These are phyloP conservation scores for Acacia crassicarpa DNA, from an alignment of 306 rosid species.

Conservation along the genomic window DNA sequence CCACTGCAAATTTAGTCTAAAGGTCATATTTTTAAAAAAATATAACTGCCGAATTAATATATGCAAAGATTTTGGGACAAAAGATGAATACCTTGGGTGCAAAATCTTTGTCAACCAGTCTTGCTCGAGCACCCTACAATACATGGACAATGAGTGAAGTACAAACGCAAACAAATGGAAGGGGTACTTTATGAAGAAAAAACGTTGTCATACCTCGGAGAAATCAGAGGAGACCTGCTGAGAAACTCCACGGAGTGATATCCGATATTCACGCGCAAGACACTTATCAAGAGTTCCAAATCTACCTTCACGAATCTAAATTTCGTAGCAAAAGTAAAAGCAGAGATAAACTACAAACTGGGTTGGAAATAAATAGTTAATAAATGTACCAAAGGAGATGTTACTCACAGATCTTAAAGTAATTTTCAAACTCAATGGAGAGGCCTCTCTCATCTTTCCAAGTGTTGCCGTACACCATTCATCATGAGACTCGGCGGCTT, in stretches of 20 bases:
- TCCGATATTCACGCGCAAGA: slow-evolving; percentile 81
- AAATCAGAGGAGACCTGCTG: slow-evolving; percentile 68
- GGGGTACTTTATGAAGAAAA: slow-evolving; percentile 1
- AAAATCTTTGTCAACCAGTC: slow-evolving; percentile 86
- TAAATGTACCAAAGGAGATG: slow-evolving; percentile 12
- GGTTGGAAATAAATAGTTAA: slow-evolving; percentile 23
- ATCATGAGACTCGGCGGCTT: slow-evolving; percentile 57
- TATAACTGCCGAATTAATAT: neutral
- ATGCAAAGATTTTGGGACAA: slow-evolving; percentile 3
- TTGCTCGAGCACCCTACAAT: slow-evolving; percentile 92
- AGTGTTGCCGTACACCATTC: slow-evolving; percentile 69
- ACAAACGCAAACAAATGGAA: slow-evolving; percentile 12
- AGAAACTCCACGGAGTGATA: slow-evolving; percentile 60
- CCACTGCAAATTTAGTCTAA: slow-evolving; percentile 65
- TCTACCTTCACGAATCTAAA: slow-evolving; percentile 93
- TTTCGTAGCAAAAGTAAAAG: slow-evolving; percentile 34
- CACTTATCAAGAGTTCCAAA: slow-evolving; percentile 85
- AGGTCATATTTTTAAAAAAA: neutral
- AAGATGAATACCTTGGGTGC: slow-evolving; percentile 72
- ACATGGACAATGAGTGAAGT: slow-evolving; percentile 14
- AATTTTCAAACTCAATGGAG: slow-evolving; percentile 91
- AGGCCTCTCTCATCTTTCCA: slow-evolving; percentile 68
- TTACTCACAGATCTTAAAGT: slow-evolving; percentile 79
- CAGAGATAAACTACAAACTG: neutral
- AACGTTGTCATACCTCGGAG: slow-evolving; percentile 57